These are phyloP conservation scores for Combretum micranthum DNA, from an alignment of 345 rosid species.

Conservation along the genomic window DNA sequence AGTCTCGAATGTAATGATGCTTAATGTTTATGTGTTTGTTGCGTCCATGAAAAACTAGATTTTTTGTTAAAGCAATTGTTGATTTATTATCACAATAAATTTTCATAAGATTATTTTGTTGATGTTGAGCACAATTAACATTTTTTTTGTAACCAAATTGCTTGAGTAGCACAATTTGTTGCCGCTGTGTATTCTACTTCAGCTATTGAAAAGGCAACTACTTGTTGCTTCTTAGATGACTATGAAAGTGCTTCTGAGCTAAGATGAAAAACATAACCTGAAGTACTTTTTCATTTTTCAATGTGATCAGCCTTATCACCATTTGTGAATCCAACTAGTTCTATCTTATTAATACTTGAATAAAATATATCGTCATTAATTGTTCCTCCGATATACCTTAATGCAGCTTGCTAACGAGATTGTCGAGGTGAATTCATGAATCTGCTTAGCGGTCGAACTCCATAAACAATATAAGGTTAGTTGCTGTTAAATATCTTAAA, in stretches of 20 bases:
- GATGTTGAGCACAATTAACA: too few species aligned
- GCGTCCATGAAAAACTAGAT: too few species aligned
- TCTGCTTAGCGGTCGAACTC: slow-evolving; percentile 2
- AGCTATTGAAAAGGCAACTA: not conserved
- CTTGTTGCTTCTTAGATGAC: slow-evolving; percentile 1
- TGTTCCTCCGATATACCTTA: too few species aligned
- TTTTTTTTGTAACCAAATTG: too few species aligned
- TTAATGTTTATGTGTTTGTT: too few species aligned
- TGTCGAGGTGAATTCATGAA: slow-evolving; percentile 3
- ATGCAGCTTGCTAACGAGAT: not conserved
- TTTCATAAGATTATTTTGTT: too few species aligned
- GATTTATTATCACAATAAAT: too few species aligned
- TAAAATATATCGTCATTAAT: too few species aligned
- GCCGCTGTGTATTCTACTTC: too few species aligned
- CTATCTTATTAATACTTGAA: not conserved
- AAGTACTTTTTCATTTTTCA: not conserved
- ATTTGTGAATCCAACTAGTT: not conserved
- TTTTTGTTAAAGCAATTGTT: too few species aligned
- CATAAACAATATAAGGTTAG: not conserved
- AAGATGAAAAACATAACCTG: not conserved
- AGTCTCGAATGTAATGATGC: too few species aligned
- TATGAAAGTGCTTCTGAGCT: not conserved
- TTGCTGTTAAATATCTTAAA: not conserved
- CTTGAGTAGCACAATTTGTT: too few species aligned
- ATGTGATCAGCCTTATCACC: not conserved